phyloP scores from a whole-genome alignment of 345 rosid genomes.

The Hirschfeldia incana region DNA sequence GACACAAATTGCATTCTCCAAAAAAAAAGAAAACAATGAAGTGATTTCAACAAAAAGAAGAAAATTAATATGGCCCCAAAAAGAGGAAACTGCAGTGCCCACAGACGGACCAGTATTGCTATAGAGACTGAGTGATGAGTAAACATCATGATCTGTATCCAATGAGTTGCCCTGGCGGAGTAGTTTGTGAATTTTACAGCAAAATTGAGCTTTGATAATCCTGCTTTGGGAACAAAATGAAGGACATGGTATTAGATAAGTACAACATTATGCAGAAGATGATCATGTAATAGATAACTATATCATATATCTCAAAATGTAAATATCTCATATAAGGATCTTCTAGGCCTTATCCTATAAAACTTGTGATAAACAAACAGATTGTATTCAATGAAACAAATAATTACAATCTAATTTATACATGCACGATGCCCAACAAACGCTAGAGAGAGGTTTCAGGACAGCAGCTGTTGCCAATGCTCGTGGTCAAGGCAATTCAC shows the following conservation, averaged over 20 bases:
- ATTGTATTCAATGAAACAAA: neutral
- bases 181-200: neutral
- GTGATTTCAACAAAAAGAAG: neutral
- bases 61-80: neutral
- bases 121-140: neutral
- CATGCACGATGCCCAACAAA: too few relatives aligned
- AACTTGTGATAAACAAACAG: neutral
- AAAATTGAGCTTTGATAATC: neutral
- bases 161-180: too few relatives aligned
- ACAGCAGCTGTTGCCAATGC: too few relatives aligned
- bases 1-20: neutral
- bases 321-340: neutral
- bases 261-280: neutral
- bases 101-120: neutral
- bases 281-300: neutral
- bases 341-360: neutral
- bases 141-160: neutral
- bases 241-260: too few relatives aligned
- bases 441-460: too few relatives aligned
- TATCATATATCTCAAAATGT: neutral
- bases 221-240: too few relatives aligned
- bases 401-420: too few relatives aligned
- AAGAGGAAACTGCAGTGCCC: neutral
- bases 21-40: neutral
- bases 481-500: too few relatives aligned